These are phyloP conservation scores for Entomortierella chlamydospora DNA, from an alignment of 192 early-diverging fungal genomes.

Conservation along the genomic window DNA sequence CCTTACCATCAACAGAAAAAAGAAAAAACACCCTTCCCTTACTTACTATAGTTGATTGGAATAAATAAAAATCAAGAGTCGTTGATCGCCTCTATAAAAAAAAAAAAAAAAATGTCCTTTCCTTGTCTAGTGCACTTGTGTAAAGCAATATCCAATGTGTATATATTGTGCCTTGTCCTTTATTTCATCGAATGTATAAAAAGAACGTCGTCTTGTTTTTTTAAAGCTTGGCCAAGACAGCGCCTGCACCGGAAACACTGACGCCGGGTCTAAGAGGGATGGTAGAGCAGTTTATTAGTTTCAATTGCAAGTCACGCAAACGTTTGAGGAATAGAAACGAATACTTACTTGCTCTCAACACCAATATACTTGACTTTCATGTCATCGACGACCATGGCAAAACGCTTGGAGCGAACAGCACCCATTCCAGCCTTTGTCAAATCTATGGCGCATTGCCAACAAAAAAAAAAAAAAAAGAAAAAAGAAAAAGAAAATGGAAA, in stretches of 20 bases:
- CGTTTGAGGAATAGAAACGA: not conserved
- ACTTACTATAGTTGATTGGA: not conserved
- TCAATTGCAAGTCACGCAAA: too few species aligned
- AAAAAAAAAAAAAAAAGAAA: conserved; percentile 15
- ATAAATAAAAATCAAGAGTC: conserved; percentile 1
- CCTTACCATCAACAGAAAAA: too few species aligned
- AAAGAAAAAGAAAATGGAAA: not conserved
- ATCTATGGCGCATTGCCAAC: conserved; percentile 42
- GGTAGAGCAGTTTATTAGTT: not conserved
- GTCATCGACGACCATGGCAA: conserved; percentile 78
- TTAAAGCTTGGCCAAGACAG: conserved; percentile 66
- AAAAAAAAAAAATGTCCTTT: not conserved
- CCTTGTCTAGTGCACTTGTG: not conserved
- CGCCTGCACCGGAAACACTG: conserved; percentile 65
- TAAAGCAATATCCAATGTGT: too few species aligned
- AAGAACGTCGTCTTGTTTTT: not conserved
- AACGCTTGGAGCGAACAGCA: conserved; percentile 73
- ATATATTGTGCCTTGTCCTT: too few species aligned
- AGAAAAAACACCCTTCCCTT: not conserved
- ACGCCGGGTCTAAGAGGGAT: conserved; percentile 59
- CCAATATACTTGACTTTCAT: conserved; percentile 79
- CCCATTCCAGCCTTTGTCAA: conserved; percentile 73
- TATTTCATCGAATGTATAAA: not conserved
- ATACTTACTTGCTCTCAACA: conserved; percentile 65
- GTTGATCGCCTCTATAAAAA: conserved; percentile 13